Percentiles rank a stretch among this genome's conserved stretches.
Conservation (phyloP, 176 grass and related monocot species). For the Aegilops sharonensis region DNA sequence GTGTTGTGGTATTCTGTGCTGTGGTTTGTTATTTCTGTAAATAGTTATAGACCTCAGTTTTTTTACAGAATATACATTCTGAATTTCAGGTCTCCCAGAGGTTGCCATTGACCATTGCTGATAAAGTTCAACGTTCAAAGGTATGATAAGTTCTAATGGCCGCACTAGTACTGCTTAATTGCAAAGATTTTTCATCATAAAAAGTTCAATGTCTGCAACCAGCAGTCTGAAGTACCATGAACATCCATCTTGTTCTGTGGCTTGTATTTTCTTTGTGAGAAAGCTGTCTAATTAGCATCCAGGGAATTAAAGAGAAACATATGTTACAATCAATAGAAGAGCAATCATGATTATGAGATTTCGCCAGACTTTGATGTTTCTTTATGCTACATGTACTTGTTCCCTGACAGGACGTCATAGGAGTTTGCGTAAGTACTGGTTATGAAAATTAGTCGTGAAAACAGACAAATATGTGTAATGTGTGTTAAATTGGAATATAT, state of each 20-base stretch:
- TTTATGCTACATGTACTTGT: not conserved
- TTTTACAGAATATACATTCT: slow-evolving; percentile 27
- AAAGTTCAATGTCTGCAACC: slow-evolving; percentile 1
- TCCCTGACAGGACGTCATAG: not conserved
- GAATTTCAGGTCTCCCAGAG: slow-evolving; percentile 71
- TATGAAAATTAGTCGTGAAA: not conserved
- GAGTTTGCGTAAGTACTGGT: not conserved
- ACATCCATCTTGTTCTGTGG: not conserved
- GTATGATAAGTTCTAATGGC: slow-evolving; percentile 44
- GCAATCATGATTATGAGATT: not conserved
- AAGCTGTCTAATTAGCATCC: not conserved
- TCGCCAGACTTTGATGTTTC: slow-evolving; percentile 2
- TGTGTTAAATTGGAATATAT: not conserved
- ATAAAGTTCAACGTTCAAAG: slow-evolving; percentile 97
- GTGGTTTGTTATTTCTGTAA: not conserved
- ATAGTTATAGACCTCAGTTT: slow-evolving; percentile 29
- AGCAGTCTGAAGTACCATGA: slow-evolving; percentile 2
- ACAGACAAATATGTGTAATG: not conserved
- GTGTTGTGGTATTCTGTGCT: not conserved
- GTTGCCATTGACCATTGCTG: slow-evolving; percentile 77
- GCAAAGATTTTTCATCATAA: not conserved
- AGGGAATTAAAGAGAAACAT: not conserved
- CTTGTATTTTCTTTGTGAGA: not conserved
- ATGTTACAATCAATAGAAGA: not conserved
- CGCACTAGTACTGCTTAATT: slow-evolving; percentile 24